Base-by-base conservation (phyloP, 441 rosid genomes). In the Erodium texanum region DNA sequence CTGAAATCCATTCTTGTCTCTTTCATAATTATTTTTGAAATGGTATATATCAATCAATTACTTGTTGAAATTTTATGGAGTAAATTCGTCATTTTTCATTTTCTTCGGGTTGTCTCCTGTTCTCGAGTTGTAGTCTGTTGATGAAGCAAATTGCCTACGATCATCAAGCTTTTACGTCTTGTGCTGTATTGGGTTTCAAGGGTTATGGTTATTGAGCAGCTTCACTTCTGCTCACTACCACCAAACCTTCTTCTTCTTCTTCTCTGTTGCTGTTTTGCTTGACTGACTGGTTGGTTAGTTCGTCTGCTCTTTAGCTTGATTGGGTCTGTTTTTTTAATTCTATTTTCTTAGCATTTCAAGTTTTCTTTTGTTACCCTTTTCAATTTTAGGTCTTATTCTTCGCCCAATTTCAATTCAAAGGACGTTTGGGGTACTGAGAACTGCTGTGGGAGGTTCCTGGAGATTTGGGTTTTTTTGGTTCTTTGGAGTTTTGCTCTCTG, bases 371-470 rank as follows among this genome's bases (percentile, higher is more conserved):
- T 18, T 18, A 6, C 23, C 61, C 5, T 54, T 19, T 7, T 54
- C 61, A 54, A 54, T 54, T 54, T 18, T 3, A 6, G 59, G 59
- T 52, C 59, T 52, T 52, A n/a, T 52, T 52, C 59, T 52, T 16
- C 8, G 20, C 20, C 59, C 59, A 52, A 52, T 52, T 52, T 16
- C 19, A 16, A 0, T 52, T n/a, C 20, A 54, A 18, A 23, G 59
- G 59, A 18, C 20, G 10, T 52, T 18, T 52, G 11, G 23, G 70
- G 22, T 68, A 27, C 22, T 22, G 38, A 66, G 65, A 64, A 48
- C 48, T 41, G 67, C 65, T 74, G 66, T 24, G 16, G 70, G 43
- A 62, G 65, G 68, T 61, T 66, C 68, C 67, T 68, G 64, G 64
- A 48, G 62, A 1, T 1, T 71, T 27, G 23, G 23, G 68, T 58